These are phyloP conservation scores for Psilocybe cubensis DNA, from an alignment of 768 basidiomycete species.

Conservation along the genomic window DNA sequence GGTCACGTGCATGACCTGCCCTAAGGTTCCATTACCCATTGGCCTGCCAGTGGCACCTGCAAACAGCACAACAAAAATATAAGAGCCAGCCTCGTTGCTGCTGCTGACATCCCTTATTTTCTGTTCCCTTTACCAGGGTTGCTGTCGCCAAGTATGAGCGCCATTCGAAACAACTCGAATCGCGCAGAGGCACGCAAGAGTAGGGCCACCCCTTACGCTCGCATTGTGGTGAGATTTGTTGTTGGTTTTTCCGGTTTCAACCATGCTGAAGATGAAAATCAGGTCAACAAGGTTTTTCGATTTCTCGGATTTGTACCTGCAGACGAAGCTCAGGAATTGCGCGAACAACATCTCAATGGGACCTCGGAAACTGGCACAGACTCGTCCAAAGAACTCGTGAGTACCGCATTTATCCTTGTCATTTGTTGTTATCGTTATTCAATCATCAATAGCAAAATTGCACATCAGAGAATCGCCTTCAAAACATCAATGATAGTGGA, in stretches of 20 bases:
- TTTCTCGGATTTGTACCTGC: conserved; percentile 3
- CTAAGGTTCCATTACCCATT: conserved; percentile 27
- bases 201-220: conserved; percentile 54
- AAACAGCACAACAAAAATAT: conserved; percentile 10
- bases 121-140: conserved; percentile 19
- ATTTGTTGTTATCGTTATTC: background rate
- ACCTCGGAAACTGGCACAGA: background rate
- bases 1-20: conserved; percentile 41
- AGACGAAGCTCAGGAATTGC: background rate
- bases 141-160: conserved; percentile 51
- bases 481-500: background rate
- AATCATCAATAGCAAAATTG: background rate
- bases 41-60: conserved; percentile 10
- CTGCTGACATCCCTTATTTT: conserved; percentile 14
- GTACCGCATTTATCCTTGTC: background rate
- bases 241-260: background rate
- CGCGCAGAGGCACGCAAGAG: conserved; percentile 37
- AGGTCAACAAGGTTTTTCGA: conserved; percentile 9
- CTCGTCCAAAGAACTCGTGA: background rate
- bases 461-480: background rate
- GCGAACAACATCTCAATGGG: background rate
- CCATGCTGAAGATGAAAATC: background rate
- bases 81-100: conserved; percentile 19
- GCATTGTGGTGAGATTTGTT: conserved; percentile 17
- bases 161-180: conserved; percentile 44